Base-by-base conservation (phyloP, 192 early-diverging fungal species). In the Linnemannia zychae region DNA sequence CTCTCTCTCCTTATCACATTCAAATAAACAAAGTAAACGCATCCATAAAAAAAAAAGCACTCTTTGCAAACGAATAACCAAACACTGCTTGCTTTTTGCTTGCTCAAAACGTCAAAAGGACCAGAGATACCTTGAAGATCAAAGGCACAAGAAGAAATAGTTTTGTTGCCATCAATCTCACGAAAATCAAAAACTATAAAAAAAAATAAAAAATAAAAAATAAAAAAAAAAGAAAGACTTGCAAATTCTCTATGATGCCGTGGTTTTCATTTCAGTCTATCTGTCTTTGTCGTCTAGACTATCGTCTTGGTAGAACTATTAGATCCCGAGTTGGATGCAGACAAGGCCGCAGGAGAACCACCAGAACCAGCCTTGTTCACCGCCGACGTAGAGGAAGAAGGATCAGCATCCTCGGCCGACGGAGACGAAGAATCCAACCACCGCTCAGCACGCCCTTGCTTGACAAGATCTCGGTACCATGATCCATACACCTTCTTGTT, bases 401-500 rank as follows among this genome's bases (percentile, higher is more conserved):
- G n/a, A 22, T 53, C 13, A 31, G 57, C 11, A 24, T 31, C 57
- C 57, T 63, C 57, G 0, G 57, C 13, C 7, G 28, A 22, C 13
- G 57, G 31, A 1, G 48, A 49, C 13, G 57, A 63, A 1, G 48
- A 49, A 15, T 85, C 77, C 22, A 85, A 37, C 83, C 83, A 85
- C 17, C 60, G 79, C 74, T 85, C 83, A 15, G 83, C 68, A 20
- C 77, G 73, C 12, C 83, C 83, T 44, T 85, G 74, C 44, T 72
- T 85, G 18, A 85, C 78, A 67, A 85, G 40, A 57, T 85, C 83
- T 9, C 83, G 74, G 34, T 85, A 85, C 83, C 83, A 85, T 2
- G 74, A 67, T 65, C 83, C 83, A 33, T 85, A 85, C 31, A 85
- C 83, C 78, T 85, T 85, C 78, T 79, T 85, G 50, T 85, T 85